Percentiles rank a stretch among this genome's conserved stretches.
phyloP scores from a whole-genome alignment of 495 filamentous ascomycete genomes.

The Beverwykella pulmonaria region DNA sequence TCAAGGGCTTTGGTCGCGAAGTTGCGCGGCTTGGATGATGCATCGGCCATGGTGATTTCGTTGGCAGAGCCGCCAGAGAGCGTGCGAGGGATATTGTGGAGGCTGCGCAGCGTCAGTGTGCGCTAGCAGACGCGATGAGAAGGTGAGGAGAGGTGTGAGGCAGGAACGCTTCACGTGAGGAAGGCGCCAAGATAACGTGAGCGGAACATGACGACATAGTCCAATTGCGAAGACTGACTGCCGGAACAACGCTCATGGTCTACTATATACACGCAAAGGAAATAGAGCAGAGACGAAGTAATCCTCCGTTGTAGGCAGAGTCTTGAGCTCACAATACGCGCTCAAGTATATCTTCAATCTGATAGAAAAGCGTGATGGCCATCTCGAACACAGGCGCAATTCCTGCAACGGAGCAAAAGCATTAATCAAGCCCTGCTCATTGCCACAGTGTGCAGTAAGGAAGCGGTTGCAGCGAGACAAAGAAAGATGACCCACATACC shows the following conservation, averaged over 20 bases:
- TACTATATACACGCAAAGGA: neutral
- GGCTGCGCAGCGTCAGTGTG: constrained; percentile 46
- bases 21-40: constrained; percentile 51
- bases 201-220: neutral
- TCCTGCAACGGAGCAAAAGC: too few relatives aligned
- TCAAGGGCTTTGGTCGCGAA: constrained; percentile 58
- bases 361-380: too few relatives aligned
- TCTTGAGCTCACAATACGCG: neutral
- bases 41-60: constrained; percentile 62
- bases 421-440: too few relatives aligned
- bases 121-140: neutral
- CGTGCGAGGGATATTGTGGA: constrained; percentile 57
- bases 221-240: neutral
- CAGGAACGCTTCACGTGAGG: neutral
- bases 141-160: neutral
- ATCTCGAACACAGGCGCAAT: too few relatives aligned
- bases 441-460: neutral
- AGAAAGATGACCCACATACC: constrained; percentile 10
- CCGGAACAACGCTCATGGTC: neutral
- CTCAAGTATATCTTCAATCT: neutral
- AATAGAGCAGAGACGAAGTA: neutral
- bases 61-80: constrained; percentile 57
- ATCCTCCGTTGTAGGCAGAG: neutral
- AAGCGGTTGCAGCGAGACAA: too few relatives aligned
- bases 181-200: neutral